Evolutionary conservation across 345 rosid species (phyloP), one percentile per base, ranked within the genome.

Genomic region (Syzygium jambos): DNA sequence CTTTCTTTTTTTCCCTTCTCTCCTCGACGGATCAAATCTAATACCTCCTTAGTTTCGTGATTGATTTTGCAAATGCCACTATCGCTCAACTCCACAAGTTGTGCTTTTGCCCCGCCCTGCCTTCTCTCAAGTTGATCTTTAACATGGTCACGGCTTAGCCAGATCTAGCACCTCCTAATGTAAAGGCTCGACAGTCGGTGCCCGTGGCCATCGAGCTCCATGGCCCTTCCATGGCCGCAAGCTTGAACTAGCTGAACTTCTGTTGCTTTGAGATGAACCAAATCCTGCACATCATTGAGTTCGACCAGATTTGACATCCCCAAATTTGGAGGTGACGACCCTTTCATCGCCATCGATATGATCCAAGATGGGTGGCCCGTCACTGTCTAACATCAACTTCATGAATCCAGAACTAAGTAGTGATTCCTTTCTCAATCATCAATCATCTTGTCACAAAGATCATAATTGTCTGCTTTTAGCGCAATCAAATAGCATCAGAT

Each of bases 121-220:
- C 25, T 2, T 34, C 14, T 73, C 46, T 73, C 49, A 17, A 34
- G 49, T 2, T 0, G 49, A 34, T 68, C 4, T 38, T 73, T 73
- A 73, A 19, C 25, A 9, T 2, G 49, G 22, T 73, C 0, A 2
- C 8, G 11, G 4, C 0, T 38, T 5, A 34, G 46, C 46, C 2
- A 34, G 13, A 68, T 68, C 0, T 17, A 2, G 27, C 1, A 0
- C 14, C 25, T 73, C 14, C 15, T 73, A 5, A 34, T 17, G 80
- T 73, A 25, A 22, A 34, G 80, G 25, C 46, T 1, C 0, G 25
- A 5, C 12, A 10, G 23, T 73, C 41, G 3, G 7, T 22, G 25
- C 38, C 46, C 23, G 4, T 34, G 17, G 73, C 73, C 34, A 61
- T 52, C 13, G 54, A 52, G 54, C 54, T 13, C 54, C 6, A 4